Base-by-base conservation (phyloP, 2,329 filamentous ascomycete species). In the Fonsecaea nubica region DNA sequence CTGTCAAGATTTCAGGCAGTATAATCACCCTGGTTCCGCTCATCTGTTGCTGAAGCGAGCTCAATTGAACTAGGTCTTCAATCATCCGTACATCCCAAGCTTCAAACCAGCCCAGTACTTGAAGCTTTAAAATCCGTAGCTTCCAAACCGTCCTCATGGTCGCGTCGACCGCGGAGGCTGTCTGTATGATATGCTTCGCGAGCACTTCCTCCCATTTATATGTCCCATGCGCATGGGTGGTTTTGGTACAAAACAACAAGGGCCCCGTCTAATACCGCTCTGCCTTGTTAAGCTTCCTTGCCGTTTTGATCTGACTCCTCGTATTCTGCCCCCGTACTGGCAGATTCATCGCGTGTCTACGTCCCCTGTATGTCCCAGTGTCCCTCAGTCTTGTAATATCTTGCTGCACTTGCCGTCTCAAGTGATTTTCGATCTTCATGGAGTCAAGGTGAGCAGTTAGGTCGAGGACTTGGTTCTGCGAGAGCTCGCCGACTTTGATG, bases 351-450 rank as follows among this genome's bases (percentile, higher is more conserved):
- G 94, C 94, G 83, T 99, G 95, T 72, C 95, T 84, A 78, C 91
- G 89, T 71, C 95, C 95, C 61, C 95, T 85, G 77, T 96, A 96
- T 3, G 90, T 89, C 58, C 93, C 93, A 83, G 97, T 97, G 74
- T 97, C 93, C 77, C 91, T 92, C 78, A 99, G 75, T 66, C 94
- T 84, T 76, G 85, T 85, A 73, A 99, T 96, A 75, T 98, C 95
- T 58, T 97, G 92, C 74, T 90, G 85, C 42, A 97, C 81, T 66
- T 92, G 82, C 76, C 90, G 87, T 75, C 88, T 84, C 70, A 96
- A 84, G 75, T 98, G 93, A 78, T 91, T 96, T 79, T 97, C 95
- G 74, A 98, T 92, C 67, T 91, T 96, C 92, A 99, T 93, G 62
- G 89, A 89, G 15, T 92, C 92, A 48, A 99, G 84, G 75, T 96